Evolutionary conservation across 2,329 filamentous ascomycete genomes (phyloP).

Genomic region (Monilinia vaccinii-corymbosi): DNA sequence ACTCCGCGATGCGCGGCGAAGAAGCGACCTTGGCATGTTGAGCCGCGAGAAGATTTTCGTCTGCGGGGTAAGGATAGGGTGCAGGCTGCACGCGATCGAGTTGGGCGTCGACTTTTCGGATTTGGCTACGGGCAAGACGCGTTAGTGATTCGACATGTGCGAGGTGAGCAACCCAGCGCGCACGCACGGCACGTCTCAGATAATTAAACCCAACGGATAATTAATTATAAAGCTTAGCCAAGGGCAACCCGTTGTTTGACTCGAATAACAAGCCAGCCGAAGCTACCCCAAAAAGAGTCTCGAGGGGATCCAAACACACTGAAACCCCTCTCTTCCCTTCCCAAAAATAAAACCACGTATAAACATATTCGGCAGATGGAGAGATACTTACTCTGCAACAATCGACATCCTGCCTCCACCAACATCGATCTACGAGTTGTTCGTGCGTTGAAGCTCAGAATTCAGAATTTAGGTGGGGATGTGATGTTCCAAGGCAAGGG

Average conservation of each 20-base stretch:
- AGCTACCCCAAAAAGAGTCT: no score
- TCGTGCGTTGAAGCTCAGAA: no score
- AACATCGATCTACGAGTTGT: slow-evolving; percentile 10
- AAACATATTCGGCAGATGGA: no score
- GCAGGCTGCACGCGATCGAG: slow-evolving; percentile 52
- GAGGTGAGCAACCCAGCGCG: no score
- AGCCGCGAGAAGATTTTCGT: slow-evolving; percentile 30
- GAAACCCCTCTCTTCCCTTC: neutral
- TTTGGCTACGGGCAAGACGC: slow-evolving; percentile 33
- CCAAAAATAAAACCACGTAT: neutral
- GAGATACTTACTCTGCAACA: slow-evolving; percentile 35
- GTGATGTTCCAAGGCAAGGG: no score
- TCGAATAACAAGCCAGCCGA: no score
- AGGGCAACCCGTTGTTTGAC: no score
- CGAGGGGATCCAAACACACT: no score
- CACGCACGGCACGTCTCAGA: no score
- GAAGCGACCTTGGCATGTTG: slow-evolving; percentile 28
- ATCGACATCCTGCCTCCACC: slow-evolving; percentile 34
- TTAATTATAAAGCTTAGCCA: no score
- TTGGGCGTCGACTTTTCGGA: slow-evolving; percentile 55
- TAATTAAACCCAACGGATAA: no score
- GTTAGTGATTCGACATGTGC: neutral
- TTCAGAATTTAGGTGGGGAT: no score
- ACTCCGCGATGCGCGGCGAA: slow-evolving; percentile 47
- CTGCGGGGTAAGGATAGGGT: slow-evolving; percentile 32